Evolutionary conservation across 805 yeast genomes (phyloP).

Genomic region (Ogataea neopini): DNA sequence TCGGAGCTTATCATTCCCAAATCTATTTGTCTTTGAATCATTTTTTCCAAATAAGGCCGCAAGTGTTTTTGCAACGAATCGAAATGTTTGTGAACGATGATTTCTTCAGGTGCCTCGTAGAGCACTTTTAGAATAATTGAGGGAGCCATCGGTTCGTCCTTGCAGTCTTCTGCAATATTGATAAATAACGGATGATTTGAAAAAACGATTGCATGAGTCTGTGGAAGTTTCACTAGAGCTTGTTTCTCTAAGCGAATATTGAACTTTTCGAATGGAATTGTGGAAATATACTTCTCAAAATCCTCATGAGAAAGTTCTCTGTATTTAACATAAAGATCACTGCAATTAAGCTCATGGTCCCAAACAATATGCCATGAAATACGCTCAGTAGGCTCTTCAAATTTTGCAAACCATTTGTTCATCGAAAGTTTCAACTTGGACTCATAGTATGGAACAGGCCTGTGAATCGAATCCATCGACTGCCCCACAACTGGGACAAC

Average conservation of each 20-base stretch:
- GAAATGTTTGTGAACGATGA: slow-evolving; percentile 48
- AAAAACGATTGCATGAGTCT: slow-evolving; percentile 35
- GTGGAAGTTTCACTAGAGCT: slow-evolving; percentile 46
- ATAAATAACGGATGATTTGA: slow-evolving; percentile 38
- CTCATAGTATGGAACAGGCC: slow-evolving; percentile 49
- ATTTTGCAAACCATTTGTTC: slow-evolving; percentile 51
- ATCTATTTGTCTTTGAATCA: slow-evolving; percentile 43
- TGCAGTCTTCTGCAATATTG: slow-evolving; percentile 41
- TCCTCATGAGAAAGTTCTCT: slow-evolving; percentile 39
- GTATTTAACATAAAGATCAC: slow-evolving; percentile 32
- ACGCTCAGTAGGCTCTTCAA: slow-evolving; percentile 48
- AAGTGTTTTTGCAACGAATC: slow-evolving; percentile 44
- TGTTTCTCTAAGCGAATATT: slow-evolving; percentile 50
- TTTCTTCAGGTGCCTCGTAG: slow-evolving; percentile 47
- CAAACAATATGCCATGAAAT: slow-evolving; percentile 53
- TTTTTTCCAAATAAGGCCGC: slow-evolving; percentile 39
- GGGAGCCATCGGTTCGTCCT: slow-evolving; percentile 51
- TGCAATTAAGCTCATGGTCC: slow-evolving; percentile 42
- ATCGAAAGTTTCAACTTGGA: slow-evolving; percentile 47
- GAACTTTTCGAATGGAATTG: slow-evolving; percentile 41
- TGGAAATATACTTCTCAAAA: slow-evolving; percentile 34
- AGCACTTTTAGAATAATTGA: slow-evolving; percentile 42
- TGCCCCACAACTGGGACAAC: slow-evolving; percentile 33
- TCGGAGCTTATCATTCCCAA: slow-evolving; percentile 40
- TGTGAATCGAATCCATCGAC: slow-evolving; percentile 47